Percentiles rank a stretch among this genome's conserved stretches.
Evolutionary conservation across 2,329 filamentous ascomycete genomes (phyloP).

Genomic region (Tolypocladium pustulatum): DNA sequence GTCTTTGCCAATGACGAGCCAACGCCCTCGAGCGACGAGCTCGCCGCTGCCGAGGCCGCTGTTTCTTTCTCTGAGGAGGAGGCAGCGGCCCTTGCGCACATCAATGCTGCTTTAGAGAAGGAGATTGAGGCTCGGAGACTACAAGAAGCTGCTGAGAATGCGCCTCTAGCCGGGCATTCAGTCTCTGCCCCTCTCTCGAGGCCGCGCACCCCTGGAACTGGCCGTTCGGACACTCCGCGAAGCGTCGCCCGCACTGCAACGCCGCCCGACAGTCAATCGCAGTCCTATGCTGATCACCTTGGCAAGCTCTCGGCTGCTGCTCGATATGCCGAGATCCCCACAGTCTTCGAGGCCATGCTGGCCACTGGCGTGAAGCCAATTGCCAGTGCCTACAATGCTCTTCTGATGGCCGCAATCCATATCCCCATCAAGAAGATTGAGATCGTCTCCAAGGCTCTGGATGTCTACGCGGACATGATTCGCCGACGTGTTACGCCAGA

Average conservation of each 20-base stretch:
- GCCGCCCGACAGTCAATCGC: constrained; percentile 53
- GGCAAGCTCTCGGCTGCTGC: constrained; percentile 59
- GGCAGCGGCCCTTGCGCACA: constrained; percentile 60
- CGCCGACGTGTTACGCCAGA: constrained; percentile 73
- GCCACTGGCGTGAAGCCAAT: constrained; percentile 72
- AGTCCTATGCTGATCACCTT: constrained; percentile 69
- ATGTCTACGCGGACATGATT: constrained; percentile 96
- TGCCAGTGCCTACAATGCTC: constrained; percentile 80
- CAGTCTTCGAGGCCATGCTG: constrained; percentile 84
- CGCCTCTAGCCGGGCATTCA: constrained; percentile 23
- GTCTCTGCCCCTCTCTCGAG: constrained; percentile 29
- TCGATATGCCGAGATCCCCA: constrained; percentile 79
- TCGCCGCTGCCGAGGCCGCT: constrained; percentile 22
- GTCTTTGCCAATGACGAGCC: constrained; percentile 51
- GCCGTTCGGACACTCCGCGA: constrained; percentile 30
- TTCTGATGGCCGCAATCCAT: constrained; percentile 75
- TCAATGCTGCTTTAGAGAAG: constrained; percentile 73
- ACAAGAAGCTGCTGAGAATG: constrained; percentile 33
- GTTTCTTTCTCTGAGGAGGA: constrained; percentile 34
- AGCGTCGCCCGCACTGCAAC: constrained; percentile 46
- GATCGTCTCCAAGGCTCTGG: constrained; percentile 80
- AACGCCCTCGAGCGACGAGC: constrained; percentile 19
- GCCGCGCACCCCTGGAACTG: constrained; percentile 28
- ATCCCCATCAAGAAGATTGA: constrained; percentile 71
- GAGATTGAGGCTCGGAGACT: constrained; percentile 53